Conservation (phyloP, 257 asterid genomes). For the Nyctanthes arbortristis region DNA sequence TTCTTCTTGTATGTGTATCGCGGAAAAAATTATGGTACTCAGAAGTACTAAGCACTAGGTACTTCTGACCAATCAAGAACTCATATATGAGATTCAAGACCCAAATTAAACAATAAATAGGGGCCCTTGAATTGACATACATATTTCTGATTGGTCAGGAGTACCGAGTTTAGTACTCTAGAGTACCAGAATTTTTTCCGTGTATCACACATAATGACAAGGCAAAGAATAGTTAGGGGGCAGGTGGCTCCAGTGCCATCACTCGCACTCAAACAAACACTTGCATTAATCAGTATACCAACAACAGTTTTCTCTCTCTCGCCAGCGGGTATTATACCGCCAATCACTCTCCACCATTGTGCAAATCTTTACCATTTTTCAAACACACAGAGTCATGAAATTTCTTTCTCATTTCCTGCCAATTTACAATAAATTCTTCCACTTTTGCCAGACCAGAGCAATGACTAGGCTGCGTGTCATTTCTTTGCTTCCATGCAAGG, state of each 20-base stretch:
- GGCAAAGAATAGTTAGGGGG: neutral
- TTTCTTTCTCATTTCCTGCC: constrained; percentile 20
- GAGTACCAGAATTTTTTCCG: no score
- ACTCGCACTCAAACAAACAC: neutral
- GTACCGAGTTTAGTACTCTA: no score
- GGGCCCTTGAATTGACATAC: no score
- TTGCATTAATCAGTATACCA: neutral
- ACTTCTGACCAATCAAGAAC: no score
- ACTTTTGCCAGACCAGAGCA: constrained; percentile 31
- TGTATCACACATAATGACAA: constrained; percentile 4
- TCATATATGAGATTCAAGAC: no score
- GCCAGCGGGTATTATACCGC: constrained; percentile 23
- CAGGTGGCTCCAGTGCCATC: neutral
- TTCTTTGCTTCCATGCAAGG: constrained; percentile 69
- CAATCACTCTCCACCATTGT: constrained; percentile 15
- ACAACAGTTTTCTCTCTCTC: constrained; percentile 1
- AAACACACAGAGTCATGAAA: neutral
- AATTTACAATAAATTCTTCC: constrained; percentile 1
- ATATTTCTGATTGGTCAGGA: no score
- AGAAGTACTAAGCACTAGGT: no score
- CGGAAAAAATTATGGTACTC: no score
- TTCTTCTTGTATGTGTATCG: no score
- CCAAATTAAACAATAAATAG: no score
- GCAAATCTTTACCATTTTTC: constrained; percentile 8
- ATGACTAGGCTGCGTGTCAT: constrained; percentile 28